These are phyloP conservation scores for Malassezia brasiliensis DNA, from an alignment of 1,284 basidiomycete genomes.

Conservation along the genomic window DNA sequence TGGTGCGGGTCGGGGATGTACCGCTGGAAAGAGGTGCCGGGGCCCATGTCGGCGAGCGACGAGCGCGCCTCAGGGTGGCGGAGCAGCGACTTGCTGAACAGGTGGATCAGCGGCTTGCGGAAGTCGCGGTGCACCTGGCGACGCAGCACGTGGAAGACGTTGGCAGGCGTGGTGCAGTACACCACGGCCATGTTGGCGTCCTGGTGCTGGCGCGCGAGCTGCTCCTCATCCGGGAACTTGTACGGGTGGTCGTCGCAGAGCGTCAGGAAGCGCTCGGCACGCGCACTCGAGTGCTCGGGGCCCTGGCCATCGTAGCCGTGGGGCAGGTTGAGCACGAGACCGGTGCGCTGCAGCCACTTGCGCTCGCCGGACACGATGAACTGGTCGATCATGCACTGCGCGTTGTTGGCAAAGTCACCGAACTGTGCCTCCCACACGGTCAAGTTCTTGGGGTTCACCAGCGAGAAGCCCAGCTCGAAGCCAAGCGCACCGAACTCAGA, in stretches of 20 bases:
- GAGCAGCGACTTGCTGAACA: constrained; percentile 92
- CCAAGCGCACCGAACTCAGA: constrained; percentile 92
- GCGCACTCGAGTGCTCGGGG: constrained; percentile 92
- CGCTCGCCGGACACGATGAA: constrained; percentile 95
- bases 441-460: constrained; percentile 84
- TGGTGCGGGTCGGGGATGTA: constrained; percentile 78
- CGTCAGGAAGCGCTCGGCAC: constrained; percentile 93
- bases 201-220: constrained; percentile 89
- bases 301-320: constrained; percentile 99
- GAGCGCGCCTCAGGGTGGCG: constrained; percentile 88
- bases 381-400: constrained; percentile 97
- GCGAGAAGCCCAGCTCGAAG: constrained; percentile 96
- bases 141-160: constrained; percentile 48
- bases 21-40: constrained; percentile 80
- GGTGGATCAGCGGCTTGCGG: constrained; percentile 57
- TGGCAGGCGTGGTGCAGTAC: constrained; percentile 62
- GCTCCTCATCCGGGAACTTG: constrained; percentile 75
- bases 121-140: constrained; percentile 48
- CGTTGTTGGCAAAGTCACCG: constrained; percentile 71
- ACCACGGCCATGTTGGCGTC: constrained; percentile 99
- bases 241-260: constrained; percentile 95
- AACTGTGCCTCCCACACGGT: constrained; percentile 98
- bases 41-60: constrained; percentile 72
- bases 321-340: constrained; percentile 72
- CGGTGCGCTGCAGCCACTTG: constrained; percentile 94